A percentile compares a stretch with the other conserved stretches of the same genome.
phyloP scores from a whole-genome alignment of 1,284 basidiomycete species.

The Cryptococcus deneoformans region DNA sequence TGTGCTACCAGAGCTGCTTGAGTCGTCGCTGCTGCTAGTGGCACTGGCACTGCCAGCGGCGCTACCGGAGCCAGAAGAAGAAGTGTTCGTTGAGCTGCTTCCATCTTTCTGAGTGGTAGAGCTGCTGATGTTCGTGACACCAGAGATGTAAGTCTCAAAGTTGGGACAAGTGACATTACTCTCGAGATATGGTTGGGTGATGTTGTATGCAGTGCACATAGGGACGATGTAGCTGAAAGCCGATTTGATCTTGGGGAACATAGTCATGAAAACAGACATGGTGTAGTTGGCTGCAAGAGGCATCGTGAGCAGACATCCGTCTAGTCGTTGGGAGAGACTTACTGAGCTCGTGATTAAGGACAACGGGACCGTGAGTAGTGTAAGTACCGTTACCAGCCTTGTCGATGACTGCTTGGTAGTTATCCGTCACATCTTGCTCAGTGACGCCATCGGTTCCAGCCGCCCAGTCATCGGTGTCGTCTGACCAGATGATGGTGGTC shows the following conservation, averaged over 20 bases:
- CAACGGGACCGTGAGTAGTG: slow-evolving; percentile 46
- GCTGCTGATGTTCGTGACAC: background rate
- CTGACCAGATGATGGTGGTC: slow-evolving; percentile 54
- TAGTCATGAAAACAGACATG: slow-evolving; percentile 42
- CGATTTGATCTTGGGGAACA: slow-evolving; percentile 39
- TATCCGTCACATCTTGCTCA: slow-evolving; percentile 42
- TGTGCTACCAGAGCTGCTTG: background rate
- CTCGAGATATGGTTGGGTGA: slow-evolving; percentile 52
- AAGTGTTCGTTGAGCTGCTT: background rate
- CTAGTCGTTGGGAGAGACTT: background rate
- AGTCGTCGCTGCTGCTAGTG: background rate
- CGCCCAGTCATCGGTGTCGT: slow-evolving; percentile 53
- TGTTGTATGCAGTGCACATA: slow-evolving; percentile 48
- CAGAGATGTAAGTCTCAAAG: slow-evolving; percentile 24
- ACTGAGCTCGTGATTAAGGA: slow-evolving; percentile 49
- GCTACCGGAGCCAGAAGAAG: background rate
- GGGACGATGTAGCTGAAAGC: slow-evolving; percentile 47
- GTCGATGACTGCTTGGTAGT: slow-evolving; percentile 52
- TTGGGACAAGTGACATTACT: slow-evolving; percentile 42
- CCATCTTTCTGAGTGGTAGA: background rate
- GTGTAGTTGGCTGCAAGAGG: slow-evolving; percentile 42
- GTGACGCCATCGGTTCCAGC: slow-evolving; percentile 43
- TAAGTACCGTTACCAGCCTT: slow-evolving; percentile 45
- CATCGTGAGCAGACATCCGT: background rate
- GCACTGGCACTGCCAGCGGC: background rate